Base-by-base conservation (phyloP, 225 moss, liverwort and hornwort species). In the Takakia lepidozioides region DNA sequence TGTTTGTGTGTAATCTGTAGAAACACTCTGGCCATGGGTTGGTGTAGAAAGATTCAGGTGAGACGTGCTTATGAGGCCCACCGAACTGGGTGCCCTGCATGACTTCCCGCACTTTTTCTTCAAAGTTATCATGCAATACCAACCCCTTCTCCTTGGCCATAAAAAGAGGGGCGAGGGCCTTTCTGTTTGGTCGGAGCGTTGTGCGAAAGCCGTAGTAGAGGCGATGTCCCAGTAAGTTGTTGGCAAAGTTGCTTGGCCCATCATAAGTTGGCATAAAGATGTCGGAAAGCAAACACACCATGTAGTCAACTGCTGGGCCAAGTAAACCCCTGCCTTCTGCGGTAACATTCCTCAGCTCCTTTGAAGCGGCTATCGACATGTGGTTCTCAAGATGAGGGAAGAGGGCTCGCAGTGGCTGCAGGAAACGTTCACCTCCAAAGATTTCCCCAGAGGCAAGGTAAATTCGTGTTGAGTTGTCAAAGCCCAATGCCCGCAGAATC, bases 1-100 rank as follows among this genome's bases (percentile, higher is more conserved):
- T 59, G 0, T 29, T 65, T 52, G 70, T 40, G 52, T 48, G 56
- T 21, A 57, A 59, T 28, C 66, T 67, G 60, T 90, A 98, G 52
- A 98, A 98, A 47, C 95, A 98, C 58, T 98, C 95, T 2, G 90
- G 82, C 87, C 82, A 91, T 19, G 95, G 87, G 41, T 87, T 91
- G 2, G 75, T 75, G 48, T 70, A 91, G 59, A 98, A 98, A 0
- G 95, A 85, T 46, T 98, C 85, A 2, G 69, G 42, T 35, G 70
- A 43, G 46, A 56, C 52, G 43, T 90, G 84, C 19, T 48, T 3
- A 51, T 63, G 80, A 43, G 77, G 84, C 38, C 63, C 72, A 48
- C 66, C 58, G 38, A 68, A 50, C 62, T 66, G 51, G 18, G 11
- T 49, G 49, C 60, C 65, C 77, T 82, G 67, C n/a, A n/a, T n/a